Evolutionary conservation across 345 rosid species (phyloP).

Genomic region (Euphorbia lathyris): DNA sequence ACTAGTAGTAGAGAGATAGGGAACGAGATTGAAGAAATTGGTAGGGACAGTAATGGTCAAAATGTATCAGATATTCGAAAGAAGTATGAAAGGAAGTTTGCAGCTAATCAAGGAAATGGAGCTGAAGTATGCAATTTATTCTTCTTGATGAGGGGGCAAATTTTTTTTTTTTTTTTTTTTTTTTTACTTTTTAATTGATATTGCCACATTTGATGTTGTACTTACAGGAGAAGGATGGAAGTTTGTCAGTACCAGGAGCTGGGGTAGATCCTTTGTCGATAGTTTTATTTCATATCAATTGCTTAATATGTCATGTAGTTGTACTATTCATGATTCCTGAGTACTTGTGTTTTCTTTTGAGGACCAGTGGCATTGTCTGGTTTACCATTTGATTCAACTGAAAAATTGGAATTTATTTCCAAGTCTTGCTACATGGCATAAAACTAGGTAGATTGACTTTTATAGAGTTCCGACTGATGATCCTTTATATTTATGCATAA

Average conservation of each 20-base stretch:
- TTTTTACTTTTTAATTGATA: constrained; percentile 6
- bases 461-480: neutral
- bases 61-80: constrained; percentile 79
- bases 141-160: neutral
- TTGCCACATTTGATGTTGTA: constrained; percentile 19
- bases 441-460: constrained; percentile 1
- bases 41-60: constrained; percentile 59
- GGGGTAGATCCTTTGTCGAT: constrained; percentile 56
- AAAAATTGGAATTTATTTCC: constrained; percentile 7
- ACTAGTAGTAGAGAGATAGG: constrained; percentile 56
- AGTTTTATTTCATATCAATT: constrained; percentile 6
- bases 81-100: constrained; percentile 90
- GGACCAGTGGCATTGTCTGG: neutral
- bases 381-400: neutral
- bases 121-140: constrained; percentile 43
- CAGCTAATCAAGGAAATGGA: constrained; percentile 66
- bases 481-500: neutral
- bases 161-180: neutral
- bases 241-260: constrained; percentile 83
- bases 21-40: constrained; percentile 80
- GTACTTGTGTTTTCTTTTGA: constrained; percentile 7
- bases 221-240: constrained; percentile 70
- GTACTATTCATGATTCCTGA: constrained; percentile 1
- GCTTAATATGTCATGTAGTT: neutral
- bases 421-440: neutral